Evolutionary conservation across 2,329 filamentous ascomycete genomes (phyloP).

Genomic region (Parastagonospora avenae): DNA sequence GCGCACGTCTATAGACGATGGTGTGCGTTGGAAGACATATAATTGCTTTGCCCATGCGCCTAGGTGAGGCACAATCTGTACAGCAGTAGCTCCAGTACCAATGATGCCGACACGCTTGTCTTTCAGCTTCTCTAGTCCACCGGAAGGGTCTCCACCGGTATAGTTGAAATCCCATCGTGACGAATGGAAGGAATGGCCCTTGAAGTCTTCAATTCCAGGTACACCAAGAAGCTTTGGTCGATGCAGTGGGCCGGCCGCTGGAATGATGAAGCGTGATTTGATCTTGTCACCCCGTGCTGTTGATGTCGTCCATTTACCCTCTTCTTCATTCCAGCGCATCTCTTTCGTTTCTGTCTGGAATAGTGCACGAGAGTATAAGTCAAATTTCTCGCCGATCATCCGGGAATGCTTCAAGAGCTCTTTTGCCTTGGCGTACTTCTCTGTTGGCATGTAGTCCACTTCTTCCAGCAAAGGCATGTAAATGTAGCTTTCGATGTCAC

Average conservation of each 20-base stretch:
- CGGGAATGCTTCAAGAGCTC: conserved; percentile 57
- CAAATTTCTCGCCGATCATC: conserved; percentile 52
- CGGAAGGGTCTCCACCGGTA: conserved; percentile 28
- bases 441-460: conserved; percentile 58
- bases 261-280: conserved; percentile 30
- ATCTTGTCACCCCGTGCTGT: conserved; percentile 35
- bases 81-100: conserved; percentile 39
- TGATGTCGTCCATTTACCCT: conserved; percentile 35
- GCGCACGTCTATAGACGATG: conserved; percentile 50
- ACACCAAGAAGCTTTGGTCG: conserved; percentile 45
- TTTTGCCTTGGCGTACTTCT: conserved; percentile 53
- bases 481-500: conserved; percentile 37
- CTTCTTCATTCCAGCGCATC: conserved; percentile 55
- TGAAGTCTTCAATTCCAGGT: conserved; percentile 21
- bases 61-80: conserved; percentile 45
- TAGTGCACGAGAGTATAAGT: conserved; percentile 50
- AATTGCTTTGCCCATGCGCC: conserved; percentile 57
- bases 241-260: conserved; percentile 35
- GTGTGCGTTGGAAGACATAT: conserved; percentile 63
- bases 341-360: conserved; percentile 55
- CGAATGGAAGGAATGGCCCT: conserved; percentile 37
- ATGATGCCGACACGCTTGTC: conserved; percentile 42
- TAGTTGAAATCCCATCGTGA: conserved; percentile 33
- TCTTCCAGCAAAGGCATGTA: conserved; percentile 38
- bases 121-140: conserved; percentile 39